Evolutionary conservation across 2,329 filamentous ascomycete species (phyloP).

Genomic region (Cladosporium sp.): DNA sequence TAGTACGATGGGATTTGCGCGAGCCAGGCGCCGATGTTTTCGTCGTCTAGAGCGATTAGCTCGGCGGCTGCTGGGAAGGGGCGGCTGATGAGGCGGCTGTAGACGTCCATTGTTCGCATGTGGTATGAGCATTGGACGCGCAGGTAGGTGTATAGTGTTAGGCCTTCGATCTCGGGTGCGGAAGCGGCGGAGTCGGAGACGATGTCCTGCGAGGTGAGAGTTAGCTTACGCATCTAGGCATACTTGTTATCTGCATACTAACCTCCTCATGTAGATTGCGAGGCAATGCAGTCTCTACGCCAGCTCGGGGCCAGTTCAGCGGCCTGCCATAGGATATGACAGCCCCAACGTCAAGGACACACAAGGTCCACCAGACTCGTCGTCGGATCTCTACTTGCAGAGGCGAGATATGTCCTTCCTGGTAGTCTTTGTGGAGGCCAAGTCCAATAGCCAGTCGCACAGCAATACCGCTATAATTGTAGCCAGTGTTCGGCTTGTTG

Average conservation of each 20-base stretch:
- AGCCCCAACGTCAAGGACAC: slow-evolving; percentile 13
- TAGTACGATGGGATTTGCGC: slow-evolving; percentile 15
- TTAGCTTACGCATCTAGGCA: not conserved
- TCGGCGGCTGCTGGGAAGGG: slow-evolving; percentile 15
- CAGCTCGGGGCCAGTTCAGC: slow-evolving; percentile 8
- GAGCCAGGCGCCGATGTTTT: slow-evolving; percentile 7
- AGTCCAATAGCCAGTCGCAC: slow-evolving; percentile 53
- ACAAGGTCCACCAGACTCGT: slow-evolving; percentile 14
- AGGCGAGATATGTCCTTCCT: slow-evolving; percentile 11
- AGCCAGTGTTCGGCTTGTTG: slow-evolving; percentile 54
- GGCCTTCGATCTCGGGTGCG: slow-evolving; percentile 8
- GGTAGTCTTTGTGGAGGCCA: slow-evolving; percentile 49
- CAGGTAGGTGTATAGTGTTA: slow-evolving; percentile 10
- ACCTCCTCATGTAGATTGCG: slow-evolving; percentile 13
- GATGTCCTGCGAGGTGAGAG: not conserved
- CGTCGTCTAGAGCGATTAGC: slow-evolving; percentile 12
- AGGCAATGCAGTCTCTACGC: slow-evolving; percentile 6
- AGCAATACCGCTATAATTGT: slow-evolving; percentile 54
- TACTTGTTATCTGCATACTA: not conserved
- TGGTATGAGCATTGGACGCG: slow-evolving; percentile 14
- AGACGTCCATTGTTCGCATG: slow-evolving; percentile 11
- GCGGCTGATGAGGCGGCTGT: slow-evolving; percentile 13
- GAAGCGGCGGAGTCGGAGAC: not conserved
- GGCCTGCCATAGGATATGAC: slow-evolving; percentile 11
- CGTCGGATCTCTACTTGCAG: slow-evolving; percentile 12